Percentiles rank a stretch among this genome's conserved stretches.
phyloP scores from a whole-genome alignment of 2,329 filamentous ascomycete species.

The Fusarium nematophilum region DNA sequence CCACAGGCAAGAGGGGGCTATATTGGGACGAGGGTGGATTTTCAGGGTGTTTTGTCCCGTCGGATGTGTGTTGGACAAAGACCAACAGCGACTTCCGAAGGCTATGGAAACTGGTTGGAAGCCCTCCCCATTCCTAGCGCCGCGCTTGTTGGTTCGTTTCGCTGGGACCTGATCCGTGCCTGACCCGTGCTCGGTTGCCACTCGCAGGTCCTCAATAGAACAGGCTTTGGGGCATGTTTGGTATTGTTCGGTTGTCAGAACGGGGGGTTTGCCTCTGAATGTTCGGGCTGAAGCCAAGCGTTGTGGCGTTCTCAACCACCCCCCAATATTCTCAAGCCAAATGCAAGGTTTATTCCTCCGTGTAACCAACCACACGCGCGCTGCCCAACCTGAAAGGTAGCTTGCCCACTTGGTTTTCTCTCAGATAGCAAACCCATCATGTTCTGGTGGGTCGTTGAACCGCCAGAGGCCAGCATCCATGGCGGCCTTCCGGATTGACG shows the following conservation, averaged over 20 bases:
- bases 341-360: conserved; percentile 9
- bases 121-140: conserved; percentile 14
- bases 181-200: conserved; percentile 27
- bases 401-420: neutral
- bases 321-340: conserved; percentile 20
- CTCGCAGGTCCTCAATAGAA: conserved; percentile 17
- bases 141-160: conserved; percentile 19
- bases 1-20: conserved; percentile 16
- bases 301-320: conserved; percentile 30
- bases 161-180: conserved; percentile 27
- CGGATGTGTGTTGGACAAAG: conserved; percentile 31
- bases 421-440: conserved; percentile 64
- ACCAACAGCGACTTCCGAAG: conserved; percentile 23
- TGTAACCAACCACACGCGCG: conserved; percentile 15
- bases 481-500: conserved; percentile 73
- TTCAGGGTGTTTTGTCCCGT: conserved; percentile 38
- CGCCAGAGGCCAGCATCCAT: conserved; percentile 80
- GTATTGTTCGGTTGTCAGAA: conserved; percentile 27
- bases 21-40: conserved; percentile 10
- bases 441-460: conserved; percentile 73
- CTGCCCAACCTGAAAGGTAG: conserved; percentile 17
- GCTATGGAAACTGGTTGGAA: conserved; percentile 10
- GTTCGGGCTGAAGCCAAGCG: conserved; percentile 16
- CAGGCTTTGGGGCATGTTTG: conserved; percentile 5
- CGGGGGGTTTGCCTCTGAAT: conserved; percentile 2